Evolutionary conservation across 1,284 basidiomycete genomes (phyloP).

Genomic region (Naganishia sp.): DNA sequence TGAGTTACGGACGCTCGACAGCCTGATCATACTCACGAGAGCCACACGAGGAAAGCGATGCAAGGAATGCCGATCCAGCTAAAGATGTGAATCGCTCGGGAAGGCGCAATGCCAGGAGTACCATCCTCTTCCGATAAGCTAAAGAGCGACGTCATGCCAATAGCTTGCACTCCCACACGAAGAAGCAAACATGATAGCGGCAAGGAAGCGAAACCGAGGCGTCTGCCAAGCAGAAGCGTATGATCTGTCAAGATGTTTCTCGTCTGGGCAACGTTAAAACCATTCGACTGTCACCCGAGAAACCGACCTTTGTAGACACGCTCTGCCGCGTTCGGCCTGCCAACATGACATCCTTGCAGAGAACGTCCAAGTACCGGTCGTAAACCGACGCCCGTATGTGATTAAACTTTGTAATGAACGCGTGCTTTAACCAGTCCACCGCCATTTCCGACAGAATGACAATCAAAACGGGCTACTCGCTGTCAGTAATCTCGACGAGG

Average conservation of each 20-base stretch:
- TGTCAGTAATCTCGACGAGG: too few species aligned
- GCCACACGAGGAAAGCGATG: conserved; percentile 72
- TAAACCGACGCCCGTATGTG: conserved; percentile 94
- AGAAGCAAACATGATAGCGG: conserved; percentile 90
- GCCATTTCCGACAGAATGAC: conserved; percentile 90
- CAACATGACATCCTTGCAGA: conserved; percentile 88
- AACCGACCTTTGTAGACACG: conserved; percentile 66
- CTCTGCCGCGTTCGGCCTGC: conserved; percentile 67
- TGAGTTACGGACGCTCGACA: background rate
- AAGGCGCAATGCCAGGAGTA: conserved; percentile 41
- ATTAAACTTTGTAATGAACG: conserved; percentile 96
- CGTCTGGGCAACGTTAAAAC: background rate
- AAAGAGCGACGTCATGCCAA: conserved; percentile 64
- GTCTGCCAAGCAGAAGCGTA: conserved; percentile 63
- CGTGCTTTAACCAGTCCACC: conserved; percentile 99
- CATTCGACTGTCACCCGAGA: background rate
- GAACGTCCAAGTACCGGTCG: conserved; percentile 91
- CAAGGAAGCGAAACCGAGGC: conserved; percentile 89
- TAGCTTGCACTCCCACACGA: conserved; percentile 79
- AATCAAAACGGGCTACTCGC: conserved; percentile 77
- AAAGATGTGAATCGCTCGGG: conserved; percentile 54
- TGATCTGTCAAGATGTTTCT: conserved; percentile 24
- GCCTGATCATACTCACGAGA: conserved; percentile 62
- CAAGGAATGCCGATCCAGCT: conserved; percentile 64
- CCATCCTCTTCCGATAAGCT: conserved; percentile 50